These are phyloP conservation scores for Pichia occidentalis DNA, from an alignment of 805 yeast genomes.

Conservation along the genomic window DNA sequence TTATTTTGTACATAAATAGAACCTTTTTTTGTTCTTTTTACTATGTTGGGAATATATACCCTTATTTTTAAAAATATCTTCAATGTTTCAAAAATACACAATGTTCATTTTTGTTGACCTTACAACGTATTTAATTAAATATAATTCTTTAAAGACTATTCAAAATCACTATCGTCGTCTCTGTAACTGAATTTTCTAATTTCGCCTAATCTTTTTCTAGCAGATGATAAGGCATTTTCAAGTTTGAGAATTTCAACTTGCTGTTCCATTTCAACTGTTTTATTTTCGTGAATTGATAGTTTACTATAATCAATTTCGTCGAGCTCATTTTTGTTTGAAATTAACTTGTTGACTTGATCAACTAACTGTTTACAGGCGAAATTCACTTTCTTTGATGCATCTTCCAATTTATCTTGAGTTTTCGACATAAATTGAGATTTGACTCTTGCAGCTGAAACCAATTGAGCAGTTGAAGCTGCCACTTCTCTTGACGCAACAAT, in stretches of 20 bases:
- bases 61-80: too few species aligned
- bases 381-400: conserved; percentile 61
- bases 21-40: too few species aligned
- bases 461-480: conserved; percentile 86
- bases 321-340: conserved; percentile 24
- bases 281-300: conserved; percentile 70
- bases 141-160: conserved; percentile 19
- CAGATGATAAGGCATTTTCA: conserved; percentile 63
- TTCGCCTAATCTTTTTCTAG: conserved; percentile 78
- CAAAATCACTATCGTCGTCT: conserved; percentile 52
- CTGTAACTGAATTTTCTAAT: conserved; percentile 73
- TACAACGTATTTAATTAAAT: too few species aligned
- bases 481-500: conserved; percentile 90
- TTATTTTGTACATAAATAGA: too few species aligned
- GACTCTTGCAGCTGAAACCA: conserved; percentile 86
- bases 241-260: conserved; percentile 83
- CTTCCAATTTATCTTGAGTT: conserved; percentile 68
- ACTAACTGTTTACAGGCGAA: conserved; percentile 73
- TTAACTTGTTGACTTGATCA: conserved; percentile 40
- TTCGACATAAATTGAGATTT: conserved; percentile 72
- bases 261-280: conserved; percentile 85
- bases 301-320: conserved; percentile 57
- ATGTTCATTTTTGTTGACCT: too few species aligned
- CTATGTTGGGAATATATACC: too few species aligned
- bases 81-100: too few species aligned